Evolutionary conservation across 1,284 basidiomycete species (phyloP), one percentile per base, ranked within the genome.

Genomic region (Sanghuangporus sanghuang): DNA sequence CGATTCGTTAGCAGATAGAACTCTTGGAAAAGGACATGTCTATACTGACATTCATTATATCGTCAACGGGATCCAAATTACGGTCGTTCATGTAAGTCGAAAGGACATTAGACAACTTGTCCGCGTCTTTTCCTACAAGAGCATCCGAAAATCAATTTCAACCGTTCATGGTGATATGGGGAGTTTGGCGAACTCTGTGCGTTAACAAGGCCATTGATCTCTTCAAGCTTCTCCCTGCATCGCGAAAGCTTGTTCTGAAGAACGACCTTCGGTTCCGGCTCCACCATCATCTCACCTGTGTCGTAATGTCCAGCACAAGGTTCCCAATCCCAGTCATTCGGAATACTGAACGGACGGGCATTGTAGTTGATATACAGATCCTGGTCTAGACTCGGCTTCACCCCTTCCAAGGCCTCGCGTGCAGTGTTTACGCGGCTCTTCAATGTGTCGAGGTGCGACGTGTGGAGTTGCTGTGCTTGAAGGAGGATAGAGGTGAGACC

Each of bases 231-330:
- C 44, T 73, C 74, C 63, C 82, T 79, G 62, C 82, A 83, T 61
- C 79, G 80, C 60, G 75, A 75, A n/a, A 93, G 79, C 67, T 86
- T 87, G 71, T 93, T 93, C 75, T 93, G 90, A 14, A 93, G 76
- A 69, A 89, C 83, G 1, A 91, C 78, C 73, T 90, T 92, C 0
- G 91, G 85, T 9, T 81, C 81, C 21, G 81, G 74, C 52, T 91
- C 90, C 23, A 85, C 72, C 68, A 77, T 86, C 73, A 92, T 81
- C 8, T 81, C 83, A 42, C 77, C 78, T 53, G 84, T 89, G 70
- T 93, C 91, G 71, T 93, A 92, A 69, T 89, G 84, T 63, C 75
- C 82, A 4, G 80, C 67, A 68, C 87, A 91, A n/a, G 90, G 87
- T 70, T 93, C 90, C 69, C 92, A 93, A 53, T 67, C 73, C 85